Conservation (phyloP, 2,329 filamentous ascomycete species). For the Xylariaceae sp. region DNA sequence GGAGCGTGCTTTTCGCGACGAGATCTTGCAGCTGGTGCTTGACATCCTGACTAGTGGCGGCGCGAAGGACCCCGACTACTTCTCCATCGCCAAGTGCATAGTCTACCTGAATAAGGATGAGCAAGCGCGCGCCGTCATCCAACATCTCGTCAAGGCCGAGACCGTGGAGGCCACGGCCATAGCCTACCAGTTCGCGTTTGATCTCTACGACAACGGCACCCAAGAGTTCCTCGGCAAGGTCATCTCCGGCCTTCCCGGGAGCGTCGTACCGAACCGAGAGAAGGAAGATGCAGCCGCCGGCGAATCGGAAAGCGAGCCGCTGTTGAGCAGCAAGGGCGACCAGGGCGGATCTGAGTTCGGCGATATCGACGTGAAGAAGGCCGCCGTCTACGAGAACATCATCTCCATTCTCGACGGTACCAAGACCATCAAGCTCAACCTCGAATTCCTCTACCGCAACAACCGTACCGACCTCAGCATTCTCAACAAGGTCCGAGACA, state of each 20-base stretch:
- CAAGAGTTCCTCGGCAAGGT: constrained; percentile 95
- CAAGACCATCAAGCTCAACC: constrained; percentile 90
- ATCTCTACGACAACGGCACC: constrained; percentile 97
- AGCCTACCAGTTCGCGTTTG: constrained; percentile 97
- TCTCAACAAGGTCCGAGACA: constrained; percentile 94
- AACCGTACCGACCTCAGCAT: constrained; percentile 92
- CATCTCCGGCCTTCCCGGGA: constrained; percentile 73
- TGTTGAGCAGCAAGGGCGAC: constrained; percentile 50
- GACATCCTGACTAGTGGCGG: constrained; percentile 86
- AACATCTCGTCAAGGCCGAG: constrained; percentile 76
- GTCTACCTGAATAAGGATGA: constrained; percentile 93
- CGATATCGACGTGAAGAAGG: constrained; percentile 53
- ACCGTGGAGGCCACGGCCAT: constrained; percentile 79
- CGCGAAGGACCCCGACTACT: constrained; percentile 86
- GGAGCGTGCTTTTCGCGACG: constrained; percentile 78
- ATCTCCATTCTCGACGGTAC: constrained; percentile 78
- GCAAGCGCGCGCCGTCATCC: constrained; percentile 85
- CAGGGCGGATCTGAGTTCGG: constrained; percentile 56
- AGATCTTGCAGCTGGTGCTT: constrained; percentile 91
- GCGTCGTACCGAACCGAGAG: constrained; percentile 45
- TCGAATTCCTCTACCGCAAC: constrained; percentile 95
- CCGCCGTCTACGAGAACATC: constrained; percentile 64
- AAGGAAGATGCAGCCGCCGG: constrained; percentile 54
- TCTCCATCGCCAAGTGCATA: constrained; percentile 96
- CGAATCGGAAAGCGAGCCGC: constrained; percentile 50